Percentiles rank a stretch among this genome's conserved stretches.
phyloP scores from a whole-genome alignment of 345 rosid species.

The Passiflora organensis region DNA sequence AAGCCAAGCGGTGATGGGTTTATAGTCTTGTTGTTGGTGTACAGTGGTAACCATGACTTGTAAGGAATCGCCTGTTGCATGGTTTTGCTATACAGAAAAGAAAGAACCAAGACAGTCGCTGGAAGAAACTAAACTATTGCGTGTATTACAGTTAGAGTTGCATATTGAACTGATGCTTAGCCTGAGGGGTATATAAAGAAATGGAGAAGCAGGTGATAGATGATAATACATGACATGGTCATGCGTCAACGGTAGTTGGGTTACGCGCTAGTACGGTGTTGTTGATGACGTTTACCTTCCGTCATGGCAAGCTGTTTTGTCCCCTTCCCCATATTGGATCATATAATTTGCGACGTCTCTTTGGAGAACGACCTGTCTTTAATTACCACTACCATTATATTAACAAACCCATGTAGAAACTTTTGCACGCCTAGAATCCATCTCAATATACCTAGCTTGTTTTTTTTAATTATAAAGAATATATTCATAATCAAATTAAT shows the following conservation, averaged over 20 bases:
- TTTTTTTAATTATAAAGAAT: too few relatives aligned
- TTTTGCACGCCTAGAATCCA: too few relatives aligned
- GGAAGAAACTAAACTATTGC: too few relatives aligned
- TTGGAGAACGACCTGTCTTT: not conserved
- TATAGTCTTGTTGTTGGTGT: constrained; percentile 7
- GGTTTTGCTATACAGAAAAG: not conserved
- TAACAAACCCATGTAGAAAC: too few relatives aligned
- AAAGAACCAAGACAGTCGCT: not conserved
- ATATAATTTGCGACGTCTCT: constrained; percentile 1
- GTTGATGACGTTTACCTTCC: constrained; percentile 11
- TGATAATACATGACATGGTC: not conserved
- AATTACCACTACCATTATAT: too few relatives aligned
- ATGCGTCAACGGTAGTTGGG: constrained; percentile 10
- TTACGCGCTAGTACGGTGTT: too few relatives aligned
- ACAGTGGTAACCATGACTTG: constrained; percentile 17
- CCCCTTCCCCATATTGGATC: not conserved
- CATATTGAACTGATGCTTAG: too few relatives aligned
- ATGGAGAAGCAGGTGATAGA: not conserved
- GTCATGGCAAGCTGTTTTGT: not conserved
- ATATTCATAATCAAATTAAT: too few relatives aligned
- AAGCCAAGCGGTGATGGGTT: not conserved
- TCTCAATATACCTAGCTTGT: too few relatives aligned
- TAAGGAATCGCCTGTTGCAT: constrained; percentile 67
- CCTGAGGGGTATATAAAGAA: not conserved
- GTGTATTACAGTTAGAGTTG: too few relatives aligned